A percentile compares a stretch with the other conserved stretches of the same genome.
Conservation (phyloP, 352 stramenopile genomes). For the Phytophthora citricola region DNA sequence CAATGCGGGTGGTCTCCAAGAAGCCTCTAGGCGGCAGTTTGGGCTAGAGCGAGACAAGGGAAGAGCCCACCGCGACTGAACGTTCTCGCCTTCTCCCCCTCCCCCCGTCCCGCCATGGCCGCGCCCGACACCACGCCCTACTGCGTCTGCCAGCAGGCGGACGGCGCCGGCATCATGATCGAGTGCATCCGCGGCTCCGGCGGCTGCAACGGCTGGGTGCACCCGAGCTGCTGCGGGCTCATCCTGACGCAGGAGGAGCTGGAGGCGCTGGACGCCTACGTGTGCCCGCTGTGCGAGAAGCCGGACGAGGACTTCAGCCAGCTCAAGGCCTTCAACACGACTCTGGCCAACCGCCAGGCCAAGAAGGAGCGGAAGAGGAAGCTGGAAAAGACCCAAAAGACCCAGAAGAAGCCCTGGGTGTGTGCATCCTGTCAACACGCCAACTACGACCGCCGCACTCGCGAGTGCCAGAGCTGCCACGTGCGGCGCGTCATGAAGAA, state of each 20-base stretch:
- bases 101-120: conserved; percentile 33
- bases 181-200: conserved; percentile 91
- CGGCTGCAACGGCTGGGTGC: conserved; percentile 93
- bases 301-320: conserved; percentile 69
- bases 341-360: conserved; percentile 70
- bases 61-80: conserved; percentile 10
- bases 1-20: conserved; percentile 7
- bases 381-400: conserved; percentile 24
- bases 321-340: conserved; percentile 79
- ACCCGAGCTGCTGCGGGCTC: conserved; percentile 88
- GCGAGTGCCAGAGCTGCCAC: conserved; percentile 56
- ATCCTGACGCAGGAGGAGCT: conserved; percentile 87
- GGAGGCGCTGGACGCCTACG: conserved; percentile 84
- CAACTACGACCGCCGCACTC: conserved; percentile 49
- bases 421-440: conserved; percentile 54
- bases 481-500: conserved; percentile 35
- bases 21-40: conserved; percentile 17
- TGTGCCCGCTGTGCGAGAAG: conserved; percentile 85
- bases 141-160: conserved; percentile 85
- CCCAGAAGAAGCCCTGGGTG: conserved; percentile 44
- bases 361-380: conserved; percentile 56
- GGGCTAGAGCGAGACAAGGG: conserved; percentile 7
- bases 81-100: background rate
- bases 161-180: conserved; percentile 92
- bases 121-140: conserved; percentile 62